phyloP scores from a whole-genome alignment of 305 asterid genomes.

The Fraxinus xanthoxyloides region DNA sequence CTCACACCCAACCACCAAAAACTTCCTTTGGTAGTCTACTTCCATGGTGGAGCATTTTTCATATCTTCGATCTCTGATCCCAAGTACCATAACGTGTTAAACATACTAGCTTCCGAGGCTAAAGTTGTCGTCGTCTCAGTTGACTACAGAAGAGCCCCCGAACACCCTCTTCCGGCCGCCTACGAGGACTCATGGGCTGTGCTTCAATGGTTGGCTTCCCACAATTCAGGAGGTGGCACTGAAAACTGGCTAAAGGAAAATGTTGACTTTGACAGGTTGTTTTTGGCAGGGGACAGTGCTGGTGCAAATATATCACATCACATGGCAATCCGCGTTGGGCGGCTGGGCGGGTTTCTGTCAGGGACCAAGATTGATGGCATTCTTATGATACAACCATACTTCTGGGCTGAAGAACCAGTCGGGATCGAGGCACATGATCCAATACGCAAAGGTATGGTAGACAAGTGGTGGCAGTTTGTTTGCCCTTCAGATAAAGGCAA shows the following conservation, averaged over 20 bases:
- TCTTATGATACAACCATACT: constrained; percentile 60
- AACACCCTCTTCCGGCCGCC: constrained; percentile 62
- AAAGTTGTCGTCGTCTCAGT: constrained; percentile 47
- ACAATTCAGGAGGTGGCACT: constrained; percentile 9
- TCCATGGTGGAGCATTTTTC: constrained; percentile 82
- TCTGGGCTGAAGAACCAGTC: constrained; percentile 67
- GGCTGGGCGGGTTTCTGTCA: constrained; percentile 1
- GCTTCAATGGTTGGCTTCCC: constrained; percentile 45
- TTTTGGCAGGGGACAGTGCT: constrained; percentile 79
- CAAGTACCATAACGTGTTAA: constrained; percentile 49
- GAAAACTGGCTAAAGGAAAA: constrained; percentile 45
- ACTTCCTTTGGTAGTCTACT: constrained; percentile 63
- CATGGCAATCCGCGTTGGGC: constrained; percentile 34
- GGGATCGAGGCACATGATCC: constrained; percentile 51
- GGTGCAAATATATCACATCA: constrained; percentile 77
- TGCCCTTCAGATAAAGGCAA: constrained; percentile 59
- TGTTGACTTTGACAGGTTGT: constrained; percentile 46
- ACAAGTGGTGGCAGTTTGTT: constrained; percentile 72
- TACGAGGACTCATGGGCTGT: constrained; percentile 68
- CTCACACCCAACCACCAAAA: constrained; percentile 7
- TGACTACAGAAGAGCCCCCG: constrained; percentile 63
- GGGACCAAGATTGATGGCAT: constrained; percentile 38
- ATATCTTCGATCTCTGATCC: constrained; percentile 57
- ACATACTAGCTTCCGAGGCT: constrained; percentile 42
- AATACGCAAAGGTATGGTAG: constrained; percentile 57